Conservation (phyloP, 495 filamentous ascomycete genomes). For the Mycothermus thermophilus region DNA sequence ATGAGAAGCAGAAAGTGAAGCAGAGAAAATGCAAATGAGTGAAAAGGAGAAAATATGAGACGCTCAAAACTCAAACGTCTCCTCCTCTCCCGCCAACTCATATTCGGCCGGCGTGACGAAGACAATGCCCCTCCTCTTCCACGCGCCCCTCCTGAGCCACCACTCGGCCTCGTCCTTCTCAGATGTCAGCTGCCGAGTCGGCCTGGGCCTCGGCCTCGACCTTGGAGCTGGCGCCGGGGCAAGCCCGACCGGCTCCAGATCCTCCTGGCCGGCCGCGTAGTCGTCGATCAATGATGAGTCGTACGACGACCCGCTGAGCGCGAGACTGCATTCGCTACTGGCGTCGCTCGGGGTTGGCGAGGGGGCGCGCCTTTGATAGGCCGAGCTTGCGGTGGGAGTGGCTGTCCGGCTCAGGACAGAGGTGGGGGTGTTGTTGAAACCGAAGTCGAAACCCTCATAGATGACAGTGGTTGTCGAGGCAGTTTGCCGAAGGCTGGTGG, state of each 20-base stretch:
- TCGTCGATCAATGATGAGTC: not conserved
- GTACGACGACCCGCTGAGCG: not conserved
- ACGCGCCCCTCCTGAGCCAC: slow-evolving; percentile 31
- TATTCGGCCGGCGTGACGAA: slow-evolving; percentile 16
- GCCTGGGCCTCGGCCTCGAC: slow-evolving; percentile 1
- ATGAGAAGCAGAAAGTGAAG: not conserved
- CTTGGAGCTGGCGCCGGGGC: slow-evolving; percentile 4
- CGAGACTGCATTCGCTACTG: slow-evolving; percentile 7
- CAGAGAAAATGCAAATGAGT: not conserved
- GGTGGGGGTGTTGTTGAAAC: slow-evolving; percentile 9
- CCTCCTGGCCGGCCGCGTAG: not conserved
- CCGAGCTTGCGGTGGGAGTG: not conserved
- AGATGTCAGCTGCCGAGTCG: too few relatives aligned
- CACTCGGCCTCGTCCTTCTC: slow-evolving; percentile 24
- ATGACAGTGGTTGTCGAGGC: too few relatives aligned
- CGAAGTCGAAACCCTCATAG: slow-evolving; percentile 26
- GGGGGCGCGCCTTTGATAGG: not conserved
- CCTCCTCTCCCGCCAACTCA: slow-evolving; percentile 14
- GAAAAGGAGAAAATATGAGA: not conserved
- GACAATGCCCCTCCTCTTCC: slow-evolving; percentile 37
- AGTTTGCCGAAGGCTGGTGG: slow-evolving; percentile 4
- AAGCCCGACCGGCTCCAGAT: not conserved
- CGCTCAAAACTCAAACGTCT: slow-evolving; percentile 18
- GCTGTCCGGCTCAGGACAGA: too few relatives aligned
- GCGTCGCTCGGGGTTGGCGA: slow-evolving; percentile 7